Percentiles rank a stretch among this genome's conserved stretches.
Evolutionary conservation across 371 early-diverging fungal genomes (phyloP).

Genomic region (Lichtheimia corymbifera): DNA sequence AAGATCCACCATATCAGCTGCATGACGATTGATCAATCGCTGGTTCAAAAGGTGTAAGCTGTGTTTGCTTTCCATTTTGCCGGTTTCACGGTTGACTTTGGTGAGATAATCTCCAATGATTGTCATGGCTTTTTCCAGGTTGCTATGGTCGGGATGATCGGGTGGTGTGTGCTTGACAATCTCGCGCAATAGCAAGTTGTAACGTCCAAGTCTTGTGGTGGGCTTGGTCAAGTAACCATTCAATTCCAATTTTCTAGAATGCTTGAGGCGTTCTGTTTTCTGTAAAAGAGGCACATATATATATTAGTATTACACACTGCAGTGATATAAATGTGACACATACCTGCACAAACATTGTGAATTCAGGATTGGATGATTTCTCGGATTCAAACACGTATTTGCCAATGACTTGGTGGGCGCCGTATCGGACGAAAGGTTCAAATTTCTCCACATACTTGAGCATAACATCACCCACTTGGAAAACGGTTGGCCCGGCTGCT

Average conservation of each 20-base stretch:
- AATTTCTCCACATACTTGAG: constrained; percentile 69
- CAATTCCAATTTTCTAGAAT: constrained; percentile 77
- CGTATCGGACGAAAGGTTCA: constrained; percentile 84
- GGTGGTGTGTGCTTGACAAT: constrained; percentile 79
- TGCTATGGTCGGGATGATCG: constrained; percentile 73
- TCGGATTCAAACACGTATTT: constrained; percentile 84
- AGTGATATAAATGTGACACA: not conserved
- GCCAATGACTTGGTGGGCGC: constrained; percentile 84
- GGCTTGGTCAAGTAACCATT: constrained; percentile 83
- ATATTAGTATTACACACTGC: too few species aligned
- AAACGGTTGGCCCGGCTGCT: constrained; percentile 68
- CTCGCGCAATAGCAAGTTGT: constrained; percentile 80
- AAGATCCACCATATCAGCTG: constrained; percentile 39
- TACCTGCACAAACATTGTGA: constrained; percentile 79
- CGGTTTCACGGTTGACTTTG: constrained; percentile 78
- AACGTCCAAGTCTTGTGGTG: constrained; percentile 85
- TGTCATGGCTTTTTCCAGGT: constrained; percentile 64
- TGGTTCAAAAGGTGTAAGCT: constrained; percentile 14
- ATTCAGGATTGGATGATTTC: constrained; percentile 62
- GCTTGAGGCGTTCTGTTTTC: constrained; percentile 74
- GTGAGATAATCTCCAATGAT: constrained; percentile 71
- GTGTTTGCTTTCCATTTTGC: constrained; percentile 73
- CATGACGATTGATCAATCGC: constrained; percentile 4
- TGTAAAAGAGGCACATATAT: constrained; percentile 12
- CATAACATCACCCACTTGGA: constrained; percentile 88